These are phyloP conservation scores for Solanum hybrid DNA, from an alignment of 305 asterid species.

Conservation along the genomic window DNA sequence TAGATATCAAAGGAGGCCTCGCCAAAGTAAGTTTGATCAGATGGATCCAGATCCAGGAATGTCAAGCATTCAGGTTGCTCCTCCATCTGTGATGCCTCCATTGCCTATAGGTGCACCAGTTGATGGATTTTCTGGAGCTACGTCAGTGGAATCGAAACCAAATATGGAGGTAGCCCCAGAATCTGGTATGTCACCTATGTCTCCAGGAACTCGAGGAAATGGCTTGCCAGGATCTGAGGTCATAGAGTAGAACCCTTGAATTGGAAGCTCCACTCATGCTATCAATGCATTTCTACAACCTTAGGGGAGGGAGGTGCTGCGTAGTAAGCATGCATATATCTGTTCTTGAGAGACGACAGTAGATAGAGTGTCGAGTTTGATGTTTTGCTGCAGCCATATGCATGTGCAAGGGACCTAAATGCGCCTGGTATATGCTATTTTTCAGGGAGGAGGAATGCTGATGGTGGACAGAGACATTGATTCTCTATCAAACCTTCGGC, in stretches of 20 bases:
- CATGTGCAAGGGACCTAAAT: not conserved
- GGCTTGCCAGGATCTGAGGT: slow-evolving; percentile 22
- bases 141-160: slow-evolving; percentile 18
- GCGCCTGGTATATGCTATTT: not conserved
- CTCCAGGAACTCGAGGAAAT: slow-evolving; percentile 21
- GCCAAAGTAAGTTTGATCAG: slow-evolving; percentile 63
- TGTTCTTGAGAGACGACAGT: not conserved
- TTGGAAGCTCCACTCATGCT: not conserved
- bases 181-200: slow-evolving; percentile 15
- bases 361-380: not conserved
- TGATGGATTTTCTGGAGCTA: slow-evolving; percentile 25
- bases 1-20: slow-evolving; percentile 58
- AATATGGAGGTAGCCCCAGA: slow-evolving; percentile 5
- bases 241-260: slow-evolving; percentile 20
- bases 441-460: not conserved
- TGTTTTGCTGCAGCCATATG: not conserved
- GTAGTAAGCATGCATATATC: not conserved
- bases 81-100: slow-evolving; percentile 15
- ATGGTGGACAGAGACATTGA: not conserved
- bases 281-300: not conserved
- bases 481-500: not conserved
- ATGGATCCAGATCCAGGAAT: slow-evolving; percentile 36
- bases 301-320: not conserved
- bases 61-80: slow-evolving; percentile 25
- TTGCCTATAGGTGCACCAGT: slow-evolving; percentile 15